Percentiles rank a stretch among this genome's conserved stretches.
Evolutionary conservation across 208 protist genomes (phyloP).

Genomic region (Leishmania turanica): DNA sequence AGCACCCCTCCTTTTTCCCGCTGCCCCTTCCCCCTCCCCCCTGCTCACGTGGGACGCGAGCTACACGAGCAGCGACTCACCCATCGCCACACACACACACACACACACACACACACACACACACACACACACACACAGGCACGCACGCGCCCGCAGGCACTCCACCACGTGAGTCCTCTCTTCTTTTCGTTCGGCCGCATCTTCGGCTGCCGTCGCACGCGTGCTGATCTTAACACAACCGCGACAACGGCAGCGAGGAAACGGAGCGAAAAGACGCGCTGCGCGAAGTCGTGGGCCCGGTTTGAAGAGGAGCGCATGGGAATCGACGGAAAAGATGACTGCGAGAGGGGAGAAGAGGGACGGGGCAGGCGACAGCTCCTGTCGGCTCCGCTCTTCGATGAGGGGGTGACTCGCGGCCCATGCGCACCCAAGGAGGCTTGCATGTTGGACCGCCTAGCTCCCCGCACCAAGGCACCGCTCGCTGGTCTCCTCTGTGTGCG

Average conservation of each 20-base stretch:
- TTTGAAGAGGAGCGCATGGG: not conserved
- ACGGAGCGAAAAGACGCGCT: not conserved
- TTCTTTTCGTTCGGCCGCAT: not conserved
- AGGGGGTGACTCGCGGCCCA: not conserved
- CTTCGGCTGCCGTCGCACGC: not conserved
- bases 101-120: not conserved
- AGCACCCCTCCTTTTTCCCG: too few species aligned
- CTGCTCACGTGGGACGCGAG: not conserved
- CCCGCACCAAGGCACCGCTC: not conserved
- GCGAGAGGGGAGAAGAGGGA: not conserved
- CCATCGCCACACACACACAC: not conserved
- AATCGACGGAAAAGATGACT: not conserved
- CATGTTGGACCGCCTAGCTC: not conserved
- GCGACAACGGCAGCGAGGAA: not conserved
- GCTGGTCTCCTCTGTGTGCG: not conserved
- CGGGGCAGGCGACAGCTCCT: too few species aligned
- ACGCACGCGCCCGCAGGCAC: too few species aligned
- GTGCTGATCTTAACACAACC: not conserved
- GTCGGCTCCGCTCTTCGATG: not conserved
- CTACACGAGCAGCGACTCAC: not conserved
- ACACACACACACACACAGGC: not conserved
- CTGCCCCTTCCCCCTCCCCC: too few species aligned
- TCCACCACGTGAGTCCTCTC: not conserved
- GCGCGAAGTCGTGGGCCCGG: not conserved
- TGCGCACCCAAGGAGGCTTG: not conserved